Conservation (phyloP, 2,329 filamentous ascomycete species). For the Elsinoe batatas region DNA sequence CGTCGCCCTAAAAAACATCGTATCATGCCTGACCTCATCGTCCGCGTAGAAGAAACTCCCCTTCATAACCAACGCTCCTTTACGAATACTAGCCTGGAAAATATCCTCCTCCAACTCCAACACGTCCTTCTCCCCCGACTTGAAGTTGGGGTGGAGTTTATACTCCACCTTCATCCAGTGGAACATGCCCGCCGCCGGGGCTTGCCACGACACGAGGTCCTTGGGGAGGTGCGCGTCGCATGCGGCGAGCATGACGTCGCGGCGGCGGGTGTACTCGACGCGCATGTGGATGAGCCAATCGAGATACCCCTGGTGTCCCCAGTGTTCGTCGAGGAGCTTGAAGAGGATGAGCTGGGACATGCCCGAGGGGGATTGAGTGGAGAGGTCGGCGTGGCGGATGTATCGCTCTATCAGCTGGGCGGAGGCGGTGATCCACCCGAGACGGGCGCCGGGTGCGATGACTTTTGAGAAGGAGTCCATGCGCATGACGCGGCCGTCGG, state of each 20-base stretch:
- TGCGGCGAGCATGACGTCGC: slow-evolving; percentile 66
- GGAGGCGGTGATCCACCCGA: slow-evolving; percentile 83
- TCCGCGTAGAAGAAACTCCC: slow-evolving; percentile 90
- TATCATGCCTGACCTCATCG: slow-evolving; percentile 45
- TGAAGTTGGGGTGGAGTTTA: slow-evolving; percentile 52
- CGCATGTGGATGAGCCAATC: slow-evolving; percentile 80
- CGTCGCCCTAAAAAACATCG: slow-evolving; percentile 80
- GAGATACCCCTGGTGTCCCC: slow-evolving; percentile 86
- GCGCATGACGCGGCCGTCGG: slow-evolving; percentile 78
- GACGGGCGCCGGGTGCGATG: slow-evolving; percentile 66
- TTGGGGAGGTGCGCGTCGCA: slow-evolving; percentile 68
- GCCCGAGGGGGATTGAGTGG: slow-evolving; percentile 76
- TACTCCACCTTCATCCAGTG: slow-evolving; percentile 66
- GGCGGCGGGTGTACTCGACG: slow-evolving; percentile 66
- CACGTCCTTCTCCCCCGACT: slow-evolving; percentile 38
- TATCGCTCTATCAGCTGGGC: slow-evolving; percentile 78
- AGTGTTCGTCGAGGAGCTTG: slow-evolving; percentile 84
- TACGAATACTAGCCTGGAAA: slow-evolving; percentile 64
- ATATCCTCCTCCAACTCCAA: slow-evolving; percentile 72
- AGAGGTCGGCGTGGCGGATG: slow-evolving; percentile 70
- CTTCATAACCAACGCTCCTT: slow-evolving; percentile 69
- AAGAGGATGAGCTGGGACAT: slow-evolving; percentile 75
- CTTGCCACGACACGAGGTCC: slow-evolving; percentile 67
- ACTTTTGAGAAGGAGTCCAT: slow-evolving; percentile 94
- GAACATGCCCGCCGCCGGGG: slow-evolving; percentile 90